A percentile compares a stretch with the other conserved stretches of the same genome.
These are phyloP conservation scores for Patellaria atrata DNA, from an alignment of 495 filamentous ascomycete genomes.

Conservation along the genomic window DNA sequence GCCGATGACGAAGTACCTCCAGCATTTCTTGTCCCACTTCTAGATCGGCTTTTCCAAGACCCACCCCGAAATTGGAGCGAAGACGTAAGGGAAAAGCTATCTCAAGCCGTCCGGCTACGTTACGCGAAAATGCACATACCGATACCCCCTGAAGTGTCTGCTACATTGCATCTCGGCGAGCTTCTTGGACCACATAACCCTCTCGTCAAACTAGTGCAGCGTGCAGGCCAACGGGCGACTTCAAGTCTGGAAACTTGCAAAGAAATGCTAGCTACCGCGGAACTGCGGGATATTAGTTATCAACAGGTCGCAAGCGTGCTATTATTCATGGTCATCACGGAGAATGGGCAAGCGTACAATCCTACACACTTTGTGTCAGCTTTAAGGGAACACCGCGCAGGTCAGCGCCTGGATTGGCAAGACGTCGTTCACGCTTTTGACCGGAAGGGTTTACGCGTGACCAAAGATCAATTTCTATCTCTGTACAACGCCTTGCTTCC, in stretches of 20 bases:
- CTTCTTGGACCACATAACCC: slow-evolving; percentile 47
- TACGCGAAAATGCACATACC: slow-evolving; percentile 47
- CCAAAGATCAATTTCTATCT: slow-evolving; percentile 61
- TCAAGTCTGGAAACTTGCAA: slow-evolving; percentile 38
- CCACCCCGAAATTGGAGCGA: slow-evolving; percentile 71
- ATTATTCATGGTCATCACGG: slow-evolving; percentile 65
- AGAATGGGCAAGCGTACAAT: slow-evolving; percentile 51
- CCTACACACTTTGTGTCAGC: slow-evolving; percentile 58
- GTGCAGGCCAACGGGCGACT: slow-evolving; percentile 50
- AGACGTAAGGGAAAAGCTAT: slow-evolving; percentile 51
- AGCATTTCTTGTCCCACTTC: slow-evolving; percentile 54
- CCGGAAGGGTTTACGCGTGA: slow-evolving; percentile 58
- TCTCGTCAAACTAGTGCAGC: slow-evolving; percentile 64
- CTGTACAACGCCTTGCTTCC: slow-evolving; percentile 63
- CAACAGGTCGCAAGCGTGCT: slow-evolving; percentile 69
- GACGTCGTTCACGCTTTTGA: slow-evolving; percentile 72
- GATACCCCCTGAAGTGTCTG: slow-evolving; percentile 55
- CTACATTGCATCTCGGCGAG: slow-evolving; percentile 58
- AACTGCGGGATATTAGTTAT: slow-evolving; percentile 57
- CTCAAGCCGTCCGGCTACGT: slow-evolving; percentile 49
- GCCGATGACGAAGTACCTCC: slow-evolving; percentile 47
- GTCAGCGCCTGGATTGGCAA: slow-evolving; percentile 60
- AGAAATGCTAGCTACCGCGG: slow-evolving; percentile 50
- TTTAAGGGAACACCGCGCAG: slow-evolving; percentile 39
- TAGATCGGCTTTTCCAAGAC: slow-evolving; percentile 69